Percentiles rank a stretch among this genome's conserved stretches.
phyloP scores from a whole-genome alignment of 495 filamentous ascomycete genomes.

The Tuber microsphaerosporum region DNA sequence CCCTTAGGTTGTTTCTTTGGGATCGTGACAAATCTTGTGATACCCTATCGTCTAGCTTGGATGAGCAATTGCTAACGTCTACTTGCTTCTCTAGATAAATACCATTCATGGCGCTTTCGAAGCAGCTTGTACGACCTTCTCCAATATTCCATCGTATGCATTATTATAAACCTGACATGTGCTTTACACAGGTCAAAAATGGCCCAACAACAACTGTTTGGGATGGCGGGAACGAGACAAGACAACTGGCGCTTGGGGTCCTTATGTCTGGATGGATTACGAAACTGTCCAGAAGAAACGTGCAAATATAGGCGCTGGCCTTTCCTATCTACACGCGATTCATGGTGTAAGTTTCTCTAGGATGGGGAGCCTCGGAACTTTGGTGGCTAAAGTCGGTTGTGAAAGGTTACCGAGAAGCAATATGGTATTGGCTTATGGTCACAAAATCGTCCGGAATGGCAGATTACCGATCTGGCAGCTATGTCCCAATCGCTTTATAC shows the following conservation, averaged over 20 bases:
- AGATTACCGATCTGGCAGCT: constrained; percentile 86
- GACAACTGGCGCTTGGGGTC: constrained; percentile 64
- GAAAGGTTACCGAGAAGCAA: constrained; percentile 39
- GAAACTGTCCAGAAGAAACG: constrained; percentile 69
- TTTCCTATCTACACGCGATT: constrained; percentile 65
- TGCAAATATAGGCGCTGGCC: constrained; percentile 75
- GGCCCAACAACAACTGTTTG: constrained; percentile 61
- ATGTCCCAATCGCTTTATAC: constrained; percentile 82
- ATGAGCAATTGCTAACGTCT: constrained; percentile 12
- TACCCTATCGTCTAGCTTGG: background rate
- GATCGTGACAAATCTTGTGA: background rate
- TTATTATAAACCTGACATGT: constrained; percentile 3
- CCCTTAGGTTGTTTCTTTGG: background rate
- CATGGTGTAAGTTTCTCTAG: constrained; percentile 35
- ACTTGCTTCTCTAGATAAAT: constrained; percentile 29
- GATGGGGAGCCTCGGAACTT: constrained; percentile 1
- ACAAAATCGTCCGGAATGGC: constrained; percentile 95
- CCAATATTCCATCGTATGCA: background rate
- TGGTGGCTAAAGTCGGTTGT: background rate
- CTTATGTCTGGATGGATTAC: constrained; percentile 81
- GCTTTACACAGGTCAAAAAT: constrained; percentile 26
- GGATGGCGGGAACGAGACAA: constrained; percentile 77
- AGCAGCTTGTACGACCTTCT: constrained; percentile 18
- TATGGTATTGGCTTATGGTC: constrained; percentile 90
- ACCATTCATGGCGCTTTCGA: constrained; percentile 39